These are phyloP conservation scores for Zygoascus sp. DNA, from an alignment of 1,139 yeast species.

Conservation along the genomic window DNA sequence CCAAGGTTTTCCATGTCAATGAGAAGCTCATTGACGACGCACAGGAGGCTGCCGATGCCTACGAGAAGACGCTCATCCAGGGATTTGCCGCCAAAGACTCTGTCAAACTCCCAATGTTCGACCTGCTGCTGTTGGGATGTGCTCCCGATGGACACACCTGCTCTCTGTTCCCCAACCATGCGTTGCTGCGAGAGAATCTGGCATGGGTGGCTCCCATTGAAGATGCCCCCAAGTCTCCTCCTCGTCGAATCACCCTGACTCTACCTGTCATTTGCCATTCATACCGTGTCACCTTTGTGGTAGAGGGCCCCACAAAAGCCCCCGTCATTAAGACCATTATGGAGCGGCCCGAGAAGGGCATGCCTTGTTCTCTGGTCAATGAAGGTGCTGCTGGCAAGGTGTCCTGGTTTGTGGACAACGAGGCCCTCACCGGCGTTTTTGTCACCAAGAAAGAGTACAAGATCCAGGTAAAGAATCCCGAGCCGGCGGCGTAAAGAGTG, in stretches of 20 bases:
- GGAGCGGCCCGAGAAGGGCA: slow-evolving; percentile 96
- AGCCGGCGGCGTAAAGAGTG: neutral
- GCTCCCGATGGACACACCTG: slow-evolving; percentile 99
- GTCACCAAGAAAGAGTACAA: slow-evolving; percentile 75
- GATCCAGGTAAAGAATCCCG: slow-evolving; percentile 22
- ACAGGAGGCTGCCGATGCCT: slow-evolving; percentile 89
- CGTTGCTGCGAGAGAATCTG: slow-evolving; percentile 77
- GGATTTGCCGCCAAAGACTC: slow-evolving; percentile 97
- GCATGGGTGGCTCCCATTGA: slow-evolving; percentile 97
- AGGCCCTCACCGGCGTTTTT: slow-evolving; percentile 80
- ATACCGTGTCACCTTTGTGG: slow-evolving; percentile 87
- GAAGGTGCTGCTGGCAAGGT: slow-evolving; percentile 97
- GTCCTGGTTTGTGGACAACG: slow-evolving; percentile 96
- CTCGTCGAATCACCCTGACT: slow-evolving; percentile 82
- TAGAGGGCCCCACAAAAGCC: slow-evolving; percentile 93
- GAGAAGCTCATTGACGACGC: slow-evolving; percentile 75
- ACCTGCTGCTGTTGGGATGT: slow-evolving; percentile 83
- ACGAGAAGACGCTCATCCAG: slow-evolving; percentile 77
- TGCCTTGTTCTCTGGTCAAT: slow-evolving; percentile 90
- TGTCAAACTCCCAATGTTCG: slow-evolving; percentile 92
- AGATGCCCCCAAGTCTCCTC: slow-evolving; percentile 88
- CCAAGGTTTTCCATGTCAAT: slow-evolving; percentile 78
- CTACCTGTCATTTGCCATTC: slow-evolving; percentile 96
- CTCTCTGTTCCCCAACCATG: slow-evolving; percentile 89
- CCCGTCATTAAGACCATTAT: slow-evolving; percentile 87